These are phyloP conservation scores for Mortierella sp. DNA, from an alignment of 371 early-diverging fungal species.

Conservation along the genomic window DNA sequence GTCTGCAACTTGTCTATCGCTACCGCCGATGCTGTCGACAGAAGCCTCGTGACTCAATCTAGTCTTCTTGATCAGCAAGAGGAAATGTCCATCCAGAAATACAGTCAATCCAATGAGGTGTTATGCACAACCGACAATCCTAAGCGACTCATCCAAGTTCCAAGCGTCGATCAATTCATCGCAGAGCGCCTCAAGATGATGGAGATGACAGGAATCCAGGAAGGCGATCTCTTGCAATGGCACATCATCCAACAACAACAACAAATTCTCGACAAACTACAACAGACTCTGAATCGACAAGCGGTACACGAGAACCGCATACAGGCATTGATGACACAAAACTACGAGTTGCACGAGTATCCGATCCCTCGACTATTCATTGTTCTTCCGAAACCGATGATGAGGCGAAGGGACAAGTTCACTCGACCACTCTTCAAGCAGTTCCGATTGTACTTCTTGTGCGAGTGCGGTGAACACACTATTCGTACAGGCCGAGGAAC, in stretches of 20 bases:
- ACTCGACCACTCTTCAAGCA: neutral
- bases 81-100: neutral
- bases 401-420: neutral
- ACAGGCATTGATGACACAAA: neutral
- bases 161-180: neutral
- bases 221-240: neutral
- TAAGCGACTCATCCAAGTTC: too few species aligned
- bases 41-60: neutral
- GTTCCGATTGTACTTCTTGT: neutral
- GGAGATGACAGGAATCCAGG: neutral
- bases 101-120: neutral
- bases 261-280: too few species aligned
- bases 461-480: constrained; percentile 9
- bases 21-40: neutral
- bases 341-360: neutral
- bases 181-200: neutral
- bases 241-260: too few species aligned
- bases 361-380: neutral
- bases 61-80: neutral
- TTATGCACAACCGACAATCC: too few species aligned
- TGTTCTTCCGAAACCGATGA: neutral
- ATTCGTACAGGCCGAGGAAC: neutral
- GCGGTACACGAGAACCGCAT: neutral
- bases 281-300: neutral
- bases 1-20: neutral